Evolutionary conservation across 169 alveolate genomes (phyloP).

Genomic region (Plasmodium cynomolgi): DNA sequence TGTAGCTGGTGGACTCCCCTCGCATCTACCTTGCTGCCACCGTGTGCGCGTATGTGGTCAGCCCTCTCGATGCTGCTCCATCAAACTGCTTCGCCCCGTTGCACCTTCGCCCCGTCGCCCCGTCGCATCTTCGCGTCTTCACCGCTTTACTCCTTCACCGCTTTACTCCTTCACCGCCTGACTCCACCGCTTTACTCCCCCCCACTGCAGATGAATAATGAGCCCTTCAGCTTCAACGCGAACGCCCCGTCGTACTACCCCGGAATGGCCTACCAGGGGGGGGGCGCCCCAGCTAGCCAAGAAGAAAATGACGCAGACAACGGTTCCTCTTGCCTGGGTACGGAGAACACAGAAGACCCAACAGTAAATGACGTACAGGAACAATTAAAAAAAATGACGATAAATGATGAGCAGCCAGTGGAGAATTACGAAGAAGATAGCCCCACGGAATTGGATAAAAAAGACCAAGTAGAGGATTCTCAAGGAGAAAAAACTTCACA

Average conservation of each 20-base stretch:
- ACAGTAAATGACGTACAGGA: background rate
- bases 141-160: background rate
- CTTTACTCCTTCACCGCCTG: background rate
- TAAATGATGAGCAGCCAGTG: background rate
- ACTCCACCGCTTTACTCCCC: background rate
- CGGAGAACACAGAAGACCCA: background rate
- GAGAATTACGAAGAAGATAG: slow-evolving; percentile 5
- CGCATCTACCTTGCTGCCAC: background rate
- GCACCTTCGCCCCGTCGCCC: too few relatives aligned
- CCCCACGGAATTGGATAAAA: background rate
- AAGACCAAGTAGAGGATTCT: slow-evolving; percentile 14
- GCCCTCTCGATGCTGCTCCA: background rate
- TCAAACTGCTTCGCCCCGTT: background rate
- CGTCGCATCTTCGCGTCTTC: background rate
- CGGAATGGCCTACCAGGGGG: slow-evolving; percentile 41
- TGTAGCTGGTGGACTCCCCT: too few relatives aligned
- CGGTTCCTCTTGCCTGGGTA: background rate
- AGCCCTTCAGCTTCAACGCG: slow-evolving; percentile 60
- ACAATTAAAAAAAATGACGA: background rate
- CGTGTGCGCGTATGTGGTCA: background rate
- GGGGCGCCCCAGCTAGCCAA: background rate
- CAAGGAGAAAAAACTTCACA: slow-evolving; percentile 19
- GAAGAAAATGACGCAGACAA: background rate
- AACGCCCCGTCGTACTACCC: slow-evolving; percentile 71
- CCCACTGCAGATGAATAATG: slow-evolving; percentile 53